Evolutionary conservation across 2,329 filamentous ascomycete species (phyloP), one percentile per base, ranked within the genome.

Genomic region (Trichoderma koningii): DNA sequence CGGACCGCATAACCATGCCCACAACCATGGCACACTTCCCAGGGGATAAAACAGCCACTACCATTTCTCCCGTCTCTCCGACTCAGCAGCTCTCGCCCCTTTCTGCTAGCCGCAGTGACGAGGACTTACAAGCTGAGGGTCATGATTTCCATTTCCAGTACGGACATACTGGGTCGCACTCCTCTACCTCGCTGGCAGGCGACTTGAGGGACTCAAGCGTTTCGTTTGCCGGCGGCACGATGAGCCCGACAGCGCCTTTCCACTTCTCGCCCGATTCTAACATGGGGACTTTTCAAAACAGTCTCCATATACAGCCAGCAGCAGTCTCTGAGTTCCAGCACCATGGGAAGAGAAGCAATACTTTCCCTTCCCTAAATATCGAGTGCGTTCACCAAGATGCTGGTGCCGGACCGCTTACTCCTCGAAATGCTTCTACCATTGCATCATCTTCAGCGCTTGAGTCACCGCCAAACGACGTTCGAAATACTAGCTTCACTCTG

Each of bases 201-300:
- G 75, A 77, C 51, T 63, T 72, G 19, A 69, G 71, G 53, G 73
- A 77, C 44, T 63, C 69, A 30, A 41, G 56, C 5, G 79, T 80
- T 15, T 87, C 89, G 0, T 91, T 93, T 71, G 91, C 91, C 0
- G 86, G 85, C 1, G 87, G 85, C 30, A 84, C 90, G 2, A 83
- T 91, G 62, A 94, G 90, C 71, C 91, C 92, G 5, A 87, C 87
- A 0, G 89, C 1, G 89, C 87, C 90, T 0, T 90, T 94, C 73
- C 82, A 80, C 63, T 92, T 95, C 74, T 91, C 89, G 0, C 90
- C 92, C 0, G 89, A 95, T 69, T 83, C 87, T 14, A 87, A 87
- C 65, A 82, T 83, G 3, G 89, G 88, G 61, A 85, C 87, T 1
- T 95, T 93, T 47, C 75, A 76, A 34, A 73, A 71, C 56, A 70